Conservation (phyloP, 352 stramenopile genomes). For the Pythium volutum region DNA sequence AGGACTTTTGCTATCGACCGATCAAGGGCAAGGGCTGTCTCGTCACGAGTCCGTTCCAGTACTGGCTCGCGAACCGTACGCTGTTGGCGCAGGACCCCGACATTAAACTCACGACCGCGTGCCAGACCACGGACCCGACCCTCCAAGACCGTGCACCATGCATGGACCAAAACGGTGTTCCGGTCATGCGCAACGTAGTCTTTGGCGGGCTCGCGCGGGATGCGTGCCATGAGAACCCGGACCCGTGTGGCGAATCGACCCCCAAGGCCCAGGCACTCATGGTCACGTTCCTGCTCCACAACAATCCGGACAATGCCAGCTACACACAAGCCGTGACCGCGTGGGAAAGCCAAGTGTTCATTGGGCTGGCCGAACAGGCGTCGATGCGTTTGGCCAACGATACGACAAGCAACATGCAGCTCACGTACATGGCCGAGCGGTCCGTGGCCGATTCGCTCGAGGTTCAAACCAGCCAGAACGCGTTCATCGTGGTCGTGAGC, state of each 20-base stretch:
- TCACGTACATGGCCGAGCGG: conserved; percentile 85
- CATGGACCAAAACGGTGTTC: conserved; percentile 89
- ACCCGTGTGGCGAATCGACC: conserved; percentile 80
- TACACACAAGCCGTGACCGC: conserved; percentile 71
- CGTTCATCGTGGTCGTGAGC: conserved; percentile 83
- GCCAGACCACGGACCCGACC: conserved; percentile 65
- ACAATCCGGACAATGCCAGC: conserved; percentile 64
- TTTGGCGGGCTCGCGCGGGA: conserved; percentile 74
- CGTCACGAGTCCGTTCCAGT: conserved; percentile 83
- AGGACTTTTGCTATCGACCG: conserved; percentile 78
- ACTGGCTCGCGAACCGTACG: conserved; percentile 59
- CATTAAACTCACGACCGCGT: conserved; percentile 86
- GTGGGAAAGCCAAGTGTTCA: conserved; percentile 83
- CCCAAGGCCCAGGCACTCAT: conserved; percentile 75
- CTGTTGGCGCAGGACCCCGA: conserved; percentile 64
- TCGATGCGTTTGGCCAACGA: background rate
- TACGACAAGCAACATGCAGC: conserved; percentile 47
- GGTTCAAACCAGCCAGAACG: conserved; percentile 87
- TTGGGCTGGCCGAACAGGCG: conserved; percentile 33
- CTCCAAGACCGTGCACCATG: conserved; percentile 63
- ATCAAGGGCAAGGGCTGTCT: conserved; percentile 79
- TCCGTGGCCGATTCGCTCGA: conserved; percentile 80
- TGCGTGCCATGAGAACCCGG: conserved; percentile 68
- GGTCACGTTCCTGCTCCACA: conserved; percentile 87
- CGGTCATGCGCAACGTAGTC: conserved; percentile 87